Conservation (phyloP, 805 yeast genomes). For the Blastobotrys parvus region DNA sequence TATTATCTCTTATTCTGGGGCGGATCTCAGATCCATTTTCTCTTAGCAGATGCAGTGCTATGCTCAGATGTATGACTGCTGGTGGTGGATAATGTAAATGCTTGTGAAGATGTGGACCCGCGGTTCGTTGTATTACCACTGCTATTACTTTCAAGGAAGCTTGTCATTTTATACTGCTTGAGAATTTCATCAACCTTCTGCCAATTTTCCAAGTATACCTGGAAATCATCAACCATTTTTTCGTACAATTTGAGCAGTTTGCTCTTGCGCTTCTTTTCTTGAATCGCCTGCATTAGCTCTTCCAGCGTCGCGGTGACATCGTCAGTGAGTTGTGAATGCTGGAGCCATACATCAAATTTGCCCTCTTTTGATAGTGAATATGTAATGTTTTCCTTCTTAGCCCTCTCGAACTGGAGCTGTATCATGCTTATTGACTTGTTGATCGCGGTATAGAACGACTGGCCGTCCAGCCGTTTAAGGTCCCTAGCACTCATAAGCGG, state of each 20-base stretch:
- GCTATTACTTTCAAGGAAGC: not conserved
- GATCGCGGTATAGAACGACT: not conserved
- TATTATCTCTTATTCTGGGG: no score
- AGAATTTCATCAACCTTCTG: not conserved
- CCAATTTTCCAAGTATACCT: not conserved
- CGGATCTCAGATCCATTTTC: not conserved
- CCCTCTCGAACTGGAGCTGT: not conserved
- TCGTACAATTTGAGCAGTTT: not conserved
- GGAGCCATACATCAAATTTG: conserved; percentile 1
- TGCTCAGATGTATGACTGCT: not conserved
- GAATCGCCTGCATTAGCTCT: not conserved
- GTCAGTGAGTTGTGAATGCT: conserved; percentile 1
- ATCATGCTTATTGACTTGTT: not conserved
- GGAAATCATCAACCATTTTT: not conserved
- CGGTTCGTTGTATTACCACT: not conserved
- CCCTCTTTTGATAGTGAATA: not conserved
- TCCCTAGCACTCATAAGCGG: not conserved
- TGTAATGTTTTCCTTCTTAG: not conserved
- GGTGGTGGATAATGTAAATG: not conserved
- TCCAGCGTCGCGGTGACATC: not conserved
- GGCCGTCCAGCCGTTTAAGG: not conserved
- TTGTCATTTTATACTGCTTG: not conserved
- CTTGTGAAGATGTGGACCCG: not conserved
- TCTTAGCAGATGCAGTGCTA: not conserved
- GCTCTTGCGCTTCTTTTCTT: not conserved